Base-by-base conservation (phyloP, 2,329 filamentous ascomycete genomes). In the Teratosphaeria viscida region DNA sequence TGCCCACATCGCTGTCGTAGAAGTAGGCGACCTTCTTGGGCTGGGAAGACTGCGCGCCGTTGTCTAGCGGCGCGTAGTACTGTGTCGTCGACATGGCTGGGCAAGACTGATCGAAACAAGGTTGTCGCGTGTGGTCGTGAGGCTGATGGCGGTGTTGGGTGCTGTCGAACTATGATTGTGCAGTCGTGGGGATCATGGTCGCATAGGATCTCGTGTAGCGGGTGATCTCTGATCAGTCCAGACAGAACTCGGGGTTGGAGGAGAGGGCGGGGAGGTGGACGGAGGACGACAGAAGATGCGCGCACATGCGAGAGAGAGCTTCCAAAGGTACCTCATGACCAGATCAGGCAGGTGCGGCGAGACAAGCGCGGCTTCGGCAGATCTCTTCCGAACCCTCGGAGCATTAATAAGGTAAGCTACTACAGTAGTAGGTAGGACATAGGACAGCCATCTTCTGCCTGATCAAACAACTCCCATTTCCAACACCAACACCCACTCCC, bases 1-100 rank as follows among this genome's bases (percentile, higher is more conserved):
- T 97, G 65, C 92, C 92, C 72, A 97, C 94, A 77, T 97, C 92
- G 2, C 90, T 95, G 73, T 97, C 92, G 81, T 97, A 97, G 76
- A 97, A 97, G 78, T 97, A 97, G 59, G 92, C 92, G 60, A 97
- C 90, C 72, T 92, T 90, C 77, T 94, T 95, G 72, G 82, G 82
- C 66, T 79, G 77, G 29, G 76, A 77, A 54, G 68, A 57, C 14
- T 12, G 23, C 16, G 55, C 32, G 14, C 14, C 55, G 4, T 56
- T 47, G 14, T 56, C 55, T 8, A 54, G 53, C n/a, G 55, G 55
- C 26, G 55, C 27, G 37, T 56, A 56, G 55, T 56, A 56, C 23
- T 56, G 55, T 19, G 32, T 39, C 5, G 39, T 47, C 16, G 34
- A 34, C 55, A 56, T 56, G 29, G 27, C 34, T 14, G 34, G 53